Conservation (phyloP, 192 early-diverging fungal species). For the Coemansia sp. region DNA sequence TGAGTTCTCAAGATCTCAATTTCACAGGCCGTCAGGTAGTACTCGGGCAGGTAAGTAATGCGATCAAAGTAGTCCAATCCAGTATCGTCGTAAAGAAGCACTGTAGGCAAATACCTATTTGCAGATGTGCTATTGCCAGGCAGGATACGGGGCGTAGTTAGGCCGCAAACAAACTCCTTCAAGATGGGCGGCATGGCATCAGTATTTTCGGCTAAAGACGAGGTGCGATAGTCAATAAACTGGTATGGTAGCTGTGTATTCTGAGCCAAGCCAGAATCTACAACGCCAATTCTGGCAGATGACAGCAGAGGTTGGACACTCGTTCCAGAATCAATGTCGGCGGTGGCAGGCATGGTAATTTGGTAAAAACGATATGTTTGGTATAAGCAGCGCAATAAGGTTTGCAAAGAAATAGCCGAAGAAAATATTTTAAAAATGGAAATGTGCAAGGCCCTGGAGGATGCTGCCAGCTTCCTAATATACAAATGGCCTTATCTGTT, state of each 20-base stretch:
- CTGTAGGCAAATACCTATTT: conserved; percentile 61
- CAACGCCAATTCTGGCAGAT: not conserved
- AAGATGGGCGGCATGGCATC: conserved; percentile 21
- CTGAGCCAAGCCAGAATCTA: not conserved
- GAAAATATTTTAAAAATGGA: not conserved
- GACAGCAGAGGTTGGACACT: not conserved
- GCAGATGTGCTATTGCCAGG: conserved; percentile 12
- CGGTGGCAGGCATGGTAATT: conserved; percentile 3
- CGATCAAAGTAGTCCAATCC: conserved; percentile 88
- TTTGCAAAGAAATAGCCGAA: not conserved
- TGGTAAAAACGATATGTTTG: not conserved
- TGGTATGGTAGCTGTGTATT: conserved; percentile 5
- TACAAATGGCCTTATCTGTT: not conserved
- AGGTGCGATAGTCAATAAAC: conserved; percentile 32
- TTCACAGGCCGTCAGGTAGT: conserved; percentile 87
- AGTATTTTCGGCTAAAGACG: conserved; percentile 7
- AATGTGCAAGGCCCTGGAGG: not conserved
- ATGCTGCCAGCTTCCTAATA: not conserved
- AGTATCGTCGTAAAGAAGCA: conserved; percentile 80
- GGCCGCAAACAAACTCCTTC: conserved; percentile 21
- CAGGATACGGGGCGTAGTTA: conserved; percentile 18
- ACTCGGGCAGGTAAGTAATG: conserved; percentile 83
- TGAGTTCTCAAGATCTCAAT: conserved; percentile 72
- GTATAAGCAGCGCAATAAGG: not conserved
- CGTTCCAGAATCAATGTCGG: not conserved